Conservation (phyloP, 2,329 filamentous ascomycete species). For the Pseudogymnoascus sp. region DNA sequence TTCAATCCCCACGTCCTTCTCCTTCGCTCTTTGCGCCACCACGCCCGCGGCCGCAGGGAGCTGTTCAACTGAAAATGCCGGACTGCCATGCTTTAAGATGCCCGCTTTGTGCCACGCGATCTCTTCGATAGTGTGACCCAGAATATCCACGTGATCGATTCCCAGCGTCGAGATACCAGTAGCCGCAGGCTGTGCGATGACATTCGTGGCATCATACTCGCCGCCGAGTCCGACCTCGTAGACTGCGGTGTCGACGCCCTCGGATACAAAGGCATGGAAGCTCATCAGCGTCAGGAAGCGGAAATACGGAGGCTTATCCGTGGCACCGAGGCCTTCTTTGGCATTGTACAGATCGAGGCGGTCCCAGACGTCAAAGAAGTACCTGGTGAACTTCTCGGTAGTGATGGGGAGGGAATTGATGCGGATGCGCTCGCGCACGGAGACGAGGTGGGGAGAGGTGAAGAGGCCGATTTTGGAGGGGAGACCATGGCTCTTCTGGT, state of each 20-base stretch:
- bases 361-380: constrained; percentile 82
- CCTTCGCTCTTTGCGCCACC: constrained; percentile 39
- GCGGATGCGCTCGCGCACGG: constrained; percentile 75
- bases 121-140: constrained; percentile 54
- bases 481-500: constrained; percentile 24
- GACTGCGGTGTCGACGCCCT: constrained; percentile 53
- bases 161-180: constrained; percentile 58
- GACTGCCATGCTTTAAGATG: constrained; percentile 53
- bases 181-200: constrained; percentile 49
- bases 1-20: neutral
- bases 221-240: constrained; percentile 62
- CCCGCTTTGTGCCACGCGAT: constrained; percentile 71
- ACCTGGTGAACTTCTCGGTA: constrained; percentile 59
- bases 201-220: constrained; percentile 60
- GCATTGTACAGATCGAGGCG: constrained; percentile 3
- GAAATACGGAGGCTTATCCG: constrained; percentile 45
- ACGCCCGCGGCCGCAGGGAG: constrained; percentile 37
- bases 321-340: constrained; percentile 11
- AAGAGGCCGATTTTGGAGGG: constrained; percentile 58
- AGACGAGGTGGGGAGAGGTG: constrained; percentile 78
- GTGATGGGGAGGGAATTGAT: constrained; percentile 66
- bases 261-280: constrained; percentile 56
- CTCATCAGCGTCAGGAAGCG: constrained; percentile 58
- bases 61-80: constrained; percentile 51
- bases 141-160: constrained; percentile 57